Base-by-base conservation (phyloP, 441 rosid genomes). In the Manihot esculenta region DNA sequence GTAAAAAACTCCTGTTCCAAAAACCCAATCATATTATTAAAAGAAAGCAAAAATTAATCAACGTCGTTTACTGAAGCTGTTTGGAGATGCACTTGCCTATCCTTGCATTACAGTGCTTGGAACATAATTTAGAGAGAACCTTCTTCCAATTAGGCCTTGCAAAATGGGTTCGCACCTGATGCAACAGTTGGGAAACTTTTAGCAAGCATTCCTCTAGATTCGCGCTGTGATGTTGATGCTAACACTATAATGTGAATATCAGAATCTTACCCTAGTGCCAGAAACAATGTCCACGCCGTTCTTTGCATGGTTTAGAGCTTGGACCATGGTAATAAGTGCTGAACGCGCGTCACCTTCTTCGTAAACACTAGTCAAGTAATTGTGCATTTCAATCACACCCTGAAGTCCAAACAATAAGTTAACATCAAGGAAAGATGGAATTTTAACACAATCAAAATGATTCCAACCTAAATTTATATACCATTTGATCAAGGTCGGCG, bases 331-430 rank as follows among this genome's bases (percentile, higher is more conserved):
- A 70, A 93, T 93, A 72, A 96, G 84, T 55, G 98, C 86, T 78
- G 99, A 96, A 72, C 97, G 84, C 24, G 99, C 99, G 75, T 95
- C 98, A 3, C 97, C 98, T 80, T 95, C 99, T 78, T 93, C 99
- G 63, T 95, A 95, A 33, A 95, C 99, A 71, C 97, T 95, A 44
- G 99, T 95, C 27, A 95, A 92, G 84, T 93, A 87, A 84, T 95
- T 95, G 82, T 93, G 99, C 84, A 95, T 81, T 81, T 95, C 98
- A 75, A 95, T 93, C 66, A 90, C 94, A 18, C 97, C 97, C 99
- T 95, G 82, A 51, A 73, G 58, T 74, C 7, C 35, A 72, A 47
- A 78, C 55, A 27, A 33, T 23, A 38, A 71, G 53, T 80, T 54
- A 72, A 66, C 55, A 76, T 74, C 49, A 55, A 63, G 70, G 55